Conservation (phyloP, 1,139 yeast species). For the Debaryomyces singareniensis region DNA sequence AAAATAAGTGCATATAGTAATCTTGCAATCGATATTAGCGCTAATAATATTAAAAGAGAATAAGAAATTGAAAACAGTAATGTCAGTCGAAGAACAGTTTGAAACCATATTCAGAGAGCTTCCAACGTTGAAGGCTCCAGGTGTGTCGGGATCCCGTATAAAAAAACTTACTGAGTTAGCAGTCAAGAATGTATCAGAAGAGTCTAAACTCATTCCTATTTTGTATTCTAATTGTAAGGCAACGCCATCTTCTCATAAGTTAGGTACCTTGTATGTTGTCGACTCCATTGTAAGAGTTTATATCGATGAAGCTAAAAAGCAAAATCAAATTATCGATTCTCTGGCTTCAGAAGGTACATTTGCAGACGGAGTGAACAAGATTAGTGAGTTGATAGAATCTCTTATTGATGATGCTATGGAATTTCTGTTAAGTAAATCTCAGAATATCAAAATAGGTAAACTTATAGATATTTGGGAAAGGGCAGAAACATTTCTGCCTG, state of each 20-base stretch:
- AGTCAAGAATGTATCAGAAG: slow-evolving; percentile 52
- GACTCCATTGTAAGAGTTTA: slow-evolving; percentile 89
- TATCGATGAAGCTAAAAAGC: slow-evolving; percentile 64
- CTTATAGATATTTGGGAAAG: slow-evolving; percentile 91
- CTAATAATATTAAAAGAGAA: slow-evolving; percentile 3
- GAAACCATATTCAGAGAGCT: slow-evolving; percentile 69
- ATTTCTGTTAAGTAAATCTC: slow-evolving; percentile 44
- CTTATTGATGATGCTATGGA: slow-evolving; percentile 56
- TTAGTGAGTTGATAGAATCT: slow-evolving; percentile 53
- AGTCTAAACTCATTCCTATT: slow-evolving; percentile 52
- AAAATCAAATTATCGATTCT: slow-evolving; percentile 38
- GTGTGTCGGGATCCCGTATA: slow-evolving; percentile 94
- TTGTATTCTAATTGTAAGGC: slow-evolving; percentile 66
- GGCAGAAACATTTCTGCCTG: slow-evolving; percentile 66
- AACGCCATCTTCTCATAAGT: slow-evolving; percentile 74
- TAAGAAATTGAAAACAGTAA: slow-evolving; percentile 5
- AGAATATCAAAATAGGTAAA: slow-evolving; percentile 69
- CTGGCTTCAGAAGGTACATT: slow-evolving; percentile 63
- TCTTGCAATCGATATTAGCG: slow-evolving; percentile 2
- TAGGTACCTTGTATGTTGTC: slow-evolving; percentile 85
- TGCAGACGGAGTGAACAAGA: slow-evolving; percentile 64
- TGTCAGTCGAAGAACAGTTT: slow-evolving; percentile 52
- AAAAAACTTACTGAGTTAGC: slow-evolving; percentile 79
- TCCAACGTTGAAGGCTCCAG: slow-evolving; percentile 75
- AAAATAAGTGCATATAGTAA: background rate